Evolutionary conservation across 352 stramenopile species (phyloP), one percentile per base, ranked within the genome.

Genomic region (Peronospora farinosa): DNA sequence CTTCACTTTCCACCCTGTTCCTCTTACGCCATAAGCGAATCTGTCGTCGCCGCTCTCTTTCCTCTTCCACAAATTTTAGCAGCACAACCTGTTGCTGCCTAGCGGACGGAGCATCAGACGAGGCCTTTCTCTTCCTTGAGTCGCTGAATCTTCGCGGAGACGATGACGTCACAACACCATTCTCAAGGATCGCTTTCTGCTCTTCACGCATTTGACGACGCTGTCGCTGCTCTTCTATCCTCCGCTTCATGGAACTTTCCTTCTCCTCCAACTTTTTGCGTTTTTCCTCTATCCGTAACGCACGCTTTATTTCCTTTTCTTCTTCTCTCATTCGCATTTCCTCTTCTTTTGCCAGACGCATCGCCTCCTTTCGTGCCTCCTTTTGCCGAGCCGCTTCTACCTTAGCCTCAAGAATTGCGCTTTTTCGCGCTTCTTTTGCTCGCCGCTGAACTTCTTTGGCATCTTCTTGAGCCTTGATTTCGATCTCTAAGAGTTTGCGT

Each of bases 391-490:
- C 41, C 17, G 72, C 62, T 51, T 89, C 73, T 52, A 87, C 36
- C 19, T 72, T 79, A 9, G 76, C 77, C 41, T 85, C 73, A 21
- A 86, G 21, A 21, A 85, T 65, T n/a, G 79, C 77, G 37, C 75
- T 83, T 51, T 86, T 87, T 5, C 74, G 73, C 12, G 84, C 72
- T 57, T 88, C 79, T 36, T 79, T 82, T 30, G 79, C 76, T 43
- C 69, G 67, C 16, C 68, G 65, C 40, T 85, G 74, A 8, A 68
- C 76, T 48, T 86, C 75, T 48, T 87, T 89, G 3, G 74, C 75
- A 49, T 86, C 74, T 63, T 87, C 75, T 60, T 88, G 74, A 8
- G 64, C 75, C 42, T 88, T 88, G 58, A 88, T 71, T 54, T 90
- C 78, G 35, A 86, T 86, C 39, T 90, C 75, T 11, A 90, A 40